Base-by-base conservation (phyloP, 805 yeast species). In the Cyberlindnera euphorbiiphila region DNA sequence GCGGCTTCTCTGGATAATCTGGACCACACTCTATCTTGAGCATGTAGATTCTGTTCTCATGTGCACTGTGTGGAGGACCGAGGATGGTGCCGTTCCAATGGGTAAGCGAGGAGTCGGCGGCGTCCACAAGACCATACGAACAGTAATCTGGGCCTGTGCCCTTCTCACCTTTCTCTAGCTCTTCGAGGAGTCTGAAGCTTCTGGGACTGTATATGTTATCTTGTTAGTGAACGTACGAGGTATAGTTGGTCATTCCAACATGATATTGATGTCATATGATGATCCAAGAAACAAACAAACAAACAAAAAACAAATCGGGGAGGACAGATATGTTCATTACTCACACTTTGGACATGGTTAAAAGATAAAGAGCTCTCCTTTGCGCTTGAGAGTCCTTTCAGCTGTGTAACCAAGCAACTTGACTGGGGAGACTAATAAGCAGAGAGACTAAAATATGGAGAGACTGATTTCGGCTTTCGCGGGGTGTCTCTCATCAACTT, bases 1-100 rank as follows among this genome's bases (percentile, higher is more conserved):
- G 99, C 4, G 99, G 96, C 49, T 72, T 60, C 44, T 85, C 93
- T 1, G 99, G 99, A 59, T 93, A 93, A 6, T 71, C 66, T 5
- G 76, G 78, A 15, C 88, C 97, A 60, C 97, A 89, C 46, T 76
- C 78, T 33, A 93, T 77, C 36, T 74, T 78, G 39, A 93, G 69
- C 24, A 86, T 81, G 61, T 93, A 93, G 46, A 93, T 93, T 57
- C 98, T 74, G 62, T 93, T 93, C 60, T 89, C 97, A 60, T 91
- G 97, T 19, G 76, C 68, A 34, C 78, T 76, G 55, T 85, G 95
- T 24, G 98, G 98, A 4, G 99, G 98, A 0, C 99, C 99, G 47
- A 93, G 68, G 36, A 93, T 91, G 23, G 99, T 93, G 10, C 97
- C 98, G 64, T 89, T 93, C 99, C 99, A 93, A 53, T 82, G 65